Evolutionary conservation across 129 eudicot genomes (phyloP), one percentile per base, ranked within the genome.

Genomic region (Erigeron canadensis): DNA sequence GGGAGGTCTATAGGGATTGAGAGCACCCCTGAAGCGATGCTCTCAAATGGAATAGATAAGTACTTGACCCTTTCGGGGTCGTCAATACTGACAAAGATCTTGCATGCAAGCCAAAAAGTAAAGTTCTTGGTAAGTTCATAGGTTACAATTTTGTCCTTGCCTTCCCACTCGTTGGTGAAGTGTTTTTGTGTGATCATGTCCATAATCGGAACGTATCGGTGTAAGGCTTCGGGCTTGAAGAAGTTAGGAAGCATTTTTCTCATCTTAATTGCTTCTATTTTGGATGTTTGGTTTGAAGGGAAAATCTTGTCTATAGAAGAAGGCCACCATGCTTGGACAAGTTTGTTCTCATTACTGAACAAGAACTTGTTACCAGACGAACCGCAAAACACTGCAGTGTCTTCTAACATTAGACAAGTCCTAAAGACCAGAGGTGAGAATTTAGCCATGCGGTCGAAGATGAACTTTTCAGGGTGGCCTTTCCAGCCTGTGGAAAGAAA

Each of bases 281-380:
- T 73, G 1, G 82, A 75, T 2, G 16, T 45, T 2, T 37, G n/a
- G 64, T 51, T 53, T 0, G 81, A 76, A 34, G 86, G 89, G 69
- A 85, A 79, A 51, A 85, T 42, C 44, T 79, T 85, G 37, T 71
- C 70, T 6, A 81, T 71, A 0, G 84, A 70, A 61, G 69, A 10
- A 0, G 86, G 86, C 77, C 77, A 78, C 84, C 89, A 82, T 4
- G 79, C 72, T 23, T 54, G 74, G 5, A 85, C 80, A 7, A 82
- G 82, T 69, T 82, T 85, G 75, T 82, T 75, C 78, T 85, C 89
- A 59, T 85, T 85, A 0, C 84, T 79, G 69, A 85, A 82, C 65
- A 85, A 73, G 74, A 85, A 82, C 41, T 85, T 85, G 79, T 85
- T 79, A 18, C 78, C 82, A 6, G 21, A 7, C 2, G 44, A 9